A percentile compares a stretch with the other conserved stretches of the same genome.
These are phyloP conservation scores for Candida insectorum DNA, from an alignment of 805 yeast genomes.

Conservation along the genomic window DNA sequence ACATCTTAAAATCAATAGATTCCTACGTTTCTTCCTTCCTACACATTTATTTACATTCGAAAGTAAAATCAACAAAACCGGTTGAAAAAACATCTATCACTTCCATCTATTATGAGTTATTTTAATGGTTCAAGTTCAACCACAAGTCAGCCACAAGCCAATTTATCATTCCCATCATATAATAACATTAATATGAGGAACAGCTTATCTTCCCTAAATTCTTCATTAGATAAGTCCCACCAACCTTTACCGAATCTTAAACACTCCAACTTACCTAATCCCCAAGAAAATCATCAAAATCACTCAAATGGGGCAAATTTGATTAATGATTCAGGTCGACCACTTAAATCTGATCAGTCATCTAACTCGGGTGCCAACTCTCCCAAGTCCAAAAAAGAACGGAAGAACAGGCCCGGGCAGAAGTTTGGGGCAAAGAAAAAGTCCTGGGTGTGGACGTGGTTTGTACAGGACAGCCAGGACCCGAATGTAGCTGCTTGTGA, in stretches of 20 bases:
- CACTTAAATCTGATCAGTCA: not conserved
- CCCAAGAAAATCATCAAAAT: not conserved
- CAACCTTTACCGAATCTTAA: not conserved
- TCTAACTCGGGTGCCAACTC: not conserved
- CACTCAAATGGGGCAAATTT: too few species aligned
- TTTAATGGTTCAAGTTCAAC: not conserved
- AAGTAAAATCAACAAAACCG: too few species aligned
- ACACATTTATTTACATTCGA: too few species aligned
- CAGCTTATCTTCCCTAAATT: not conserved
- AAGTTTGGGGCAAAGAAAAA: conserved; percentile 59
- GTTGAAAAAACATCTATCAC: not conserved
- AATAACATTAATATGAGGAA: not conserved
- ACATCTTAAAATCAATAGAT: too few species aligned
- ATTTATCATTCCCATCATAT: not conserved
- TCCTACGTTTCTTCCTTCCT: too few species aligned
- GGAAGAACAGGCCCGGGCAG: conserved; percentile 50
- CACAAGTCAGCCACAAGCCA: not conserved
- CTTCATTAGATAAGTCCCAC: not conserved
- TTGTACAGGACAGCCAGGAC: conserved; percentile 46
- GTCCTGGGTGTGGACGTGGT: conserved; percentile 66
- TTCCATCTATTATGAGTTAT: not conserved
- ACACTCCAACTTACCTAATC: not conserved
- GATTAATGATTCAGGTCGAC: too few species aligned
- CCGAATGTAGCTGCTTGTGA: conserved; percentile 54
- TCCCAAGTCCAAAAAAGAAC: conserved; percentile 20